Conservation (phyloP, 768 basidiomycete species). For the Lanmaoa pseudosensibilis region DNA sequence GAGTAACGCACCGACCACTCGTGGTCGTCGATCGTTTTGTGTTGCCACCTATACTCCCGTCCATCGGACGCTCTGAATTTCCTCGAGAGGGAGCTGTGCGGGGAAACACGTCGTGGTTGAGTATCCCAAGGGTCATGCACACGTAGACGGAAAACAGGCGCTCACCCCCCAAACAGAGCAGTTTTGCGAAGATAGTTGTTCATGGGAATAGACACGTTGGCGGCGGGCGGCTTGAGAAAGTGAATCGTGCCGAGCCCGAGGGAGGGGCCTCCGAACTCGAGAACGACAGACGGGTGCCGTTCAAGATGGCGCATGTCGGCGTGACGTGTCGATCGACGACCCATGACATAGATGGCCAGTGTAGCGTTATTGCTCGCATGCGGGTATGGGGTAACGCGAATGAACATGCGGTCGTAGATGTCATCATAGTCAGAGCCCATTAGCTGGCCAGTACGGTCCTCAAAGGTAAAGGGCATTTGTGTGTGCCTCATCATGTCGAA, state of each 20-base stretch:
- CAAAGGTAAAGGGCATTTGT: conserved; percentile 56
- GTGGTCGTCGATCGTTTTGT: conserved; percentile 53
- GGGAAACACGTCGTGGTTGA: background rate
- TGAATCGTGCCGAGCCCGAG: conserved; percentile 60
- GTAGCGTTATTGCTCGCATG: conserved; percentile 38
- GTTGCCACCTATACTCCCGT: conserved; percentile 68
- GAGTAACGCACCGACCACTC: conserved; percentile 71
- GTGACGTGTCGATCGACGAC: conserved; percentile 59
- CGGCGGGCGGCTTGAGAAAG: conserved; percentile 44
- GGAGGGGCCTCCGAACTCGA: conserved; percentile 56
- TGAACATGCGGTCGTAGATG: conserved; percentile 73
- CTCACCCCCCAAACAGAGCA: conserved; percentile 66
- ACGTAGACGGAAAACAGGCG: conserved; percentile 1
- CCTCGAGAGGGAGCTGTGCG: conserved; percentile 57
- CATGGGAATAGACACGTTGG: conserved; percentile 54
- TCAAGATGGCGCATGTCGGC: conserved; percentile 54
- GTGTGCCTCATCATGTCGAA: conserved; percentile 19
- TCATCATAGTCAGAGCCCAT: conserved; percentile 69
- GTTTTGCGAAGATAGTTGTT: conserved; percentile 62
- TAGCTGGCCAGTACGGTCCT: conserved; percentile 63
- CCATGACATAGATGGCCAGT: conserved; percentile 62
- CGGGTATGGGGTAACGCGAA: conserved; percentile 56
- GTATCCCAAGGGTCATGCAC: background rate
- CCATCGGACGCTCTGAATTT: conserved; percentile 72
- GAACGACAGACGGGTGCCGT: conserved; percentile 52